These are phyloP conservation scores for Leccinellum luteum DNA, from an alignment of 768 basidiomycete species.

Conservation along the genomic window DNA sequence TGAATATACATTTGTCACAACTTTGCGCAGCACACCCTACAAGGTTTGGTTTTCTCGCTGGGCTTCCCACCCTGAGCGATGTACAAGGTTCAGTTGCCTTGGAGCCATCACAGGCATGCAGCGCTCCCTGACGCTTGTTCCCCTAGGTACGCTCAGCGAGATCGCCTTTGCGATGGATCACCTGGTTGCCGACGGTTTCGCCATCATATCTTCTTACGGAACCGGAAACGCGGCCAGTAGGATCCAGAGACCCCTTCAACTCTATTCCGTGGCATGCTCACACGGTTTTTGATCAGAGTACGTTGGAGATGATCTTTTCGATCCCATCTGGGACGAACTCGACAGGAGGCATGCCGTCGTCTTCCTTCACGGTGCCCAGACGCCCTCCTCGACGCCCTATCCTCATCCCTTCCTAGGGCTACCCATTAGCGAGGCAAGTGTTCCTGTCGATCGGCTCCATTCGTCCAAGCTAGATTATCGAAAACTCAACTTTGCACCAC, in stretches of 20 bases:
- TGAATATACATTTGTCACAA: slow-evolving; percentile 47
- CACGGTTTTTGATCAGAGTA: slow-evolving; percentile 43
- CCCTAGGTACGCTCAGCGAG: slow-evolving; percentile 55
- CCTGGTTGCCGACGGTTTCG: slow-evolving; percentile 61
- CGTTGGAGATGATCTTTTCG: slow-evolving; percentile 61
- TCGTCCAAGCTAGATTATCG: not conserved
- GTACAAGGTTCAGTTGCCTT: slow-evolving; percentile 44
- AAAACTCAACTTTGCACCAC: slow-evolving; percentile 4
- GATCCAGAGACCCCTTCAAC: slow-evolving; percentile 8
- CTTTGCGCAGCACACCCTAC: slow-evolving; percentile 48
- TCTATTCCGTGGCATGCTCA: slow-evolving; percentile 4
- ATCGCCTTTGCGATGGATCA: slow-evolving; percentile 60
- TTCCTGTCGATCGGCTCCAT: slow-evolving; percentile 4
- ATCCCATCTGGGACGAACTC: slow-evolving; percentile 70
- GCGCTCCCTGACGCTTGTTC: slow-evolving; percentile 6
- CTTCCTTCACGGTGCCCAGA: slow-evolving; percentile 72
- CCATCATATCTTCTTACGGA: slow-evolving; percentile 67
- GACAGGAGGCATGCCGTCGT: slow-evolving; percentile 56
- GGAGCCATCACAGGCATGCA: not conserved
- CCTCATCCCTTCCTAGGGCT: slow-evolving; percentile 65
- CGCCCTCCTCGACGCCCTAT: slow-evolving; percentile 58
- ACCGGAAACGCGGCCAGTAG: slow-evolving; percentile 51
- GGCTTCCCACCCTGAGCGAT: slow-evolving; percentile 60
- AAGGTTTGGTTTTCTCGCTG: slow-evolving; percentile 71
- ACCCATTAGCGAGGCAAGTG: slow-evolving; percentile 61